Evolutionary conservation across 1,284 basidiomycete genomes (phyloP).

Genomic region (Caloboletus inedulis): DNA sequence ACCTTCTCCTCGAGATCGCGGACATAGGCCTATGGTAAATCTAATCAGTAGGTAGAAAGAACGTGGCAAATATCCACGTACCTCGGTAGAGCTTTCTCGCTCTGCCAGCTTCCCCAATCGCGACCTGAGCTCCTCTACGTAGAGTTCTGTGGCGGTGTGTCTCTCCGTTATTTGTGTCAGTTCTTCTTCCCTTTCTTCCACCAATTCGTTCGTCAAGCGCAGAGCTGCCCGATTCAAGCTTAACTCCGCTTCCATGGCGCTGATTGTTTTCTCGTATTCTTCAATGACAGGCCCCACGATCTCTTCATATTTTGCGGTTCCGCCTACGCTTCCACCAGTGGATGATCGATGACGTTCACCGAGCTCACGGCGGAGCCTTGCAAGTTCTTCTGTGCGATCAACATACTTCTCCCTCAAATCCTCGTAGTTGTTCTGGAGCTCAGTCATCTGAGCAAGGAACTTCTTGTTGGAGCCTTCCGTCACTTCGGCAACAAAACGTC

Average conservation of each 20-base stretch:
- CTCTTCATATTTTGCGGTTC: conserved; percentile 84
- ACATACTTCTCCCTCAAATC: conserved; percentile 80
- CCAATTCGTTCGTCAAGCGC: conserved; percentile 85
- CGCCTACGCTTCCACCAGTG: conserved; percentile 65
- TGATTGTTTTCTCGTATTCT: conserved; percentile 98
- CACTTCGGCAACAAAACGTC: conserved; percentile 31
- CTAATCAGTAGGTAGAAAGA: conserved; percentile 9
- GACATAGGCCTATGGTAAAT: conserved; percentile 70
- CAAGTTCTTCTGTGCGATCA: conserved; percentile 85
- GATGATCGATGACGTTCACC: conserved; percentile 64
- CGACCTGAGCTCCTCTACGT: conserved; percentile 80
- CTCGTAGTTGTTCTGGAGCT: conserved; percentile 80
- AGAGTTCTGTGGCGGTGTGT: conserved; percentile 77
- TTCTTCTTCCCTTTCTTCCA: conserved; percentile 86
- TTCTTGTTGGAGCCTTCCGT: conserved; percentile 65
- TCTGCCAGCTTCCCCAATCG: conserved; percentile 82
- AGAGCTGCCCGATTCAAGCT: conserved; percentile 87
- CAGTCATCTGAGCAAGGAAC: conserved; percentile 70
- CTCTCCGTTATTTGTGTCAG: conserved; percentile 63
- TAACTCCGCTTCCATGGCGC: conserved; percentile 91
- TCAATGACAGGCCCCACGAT: conserved; percentile 97
- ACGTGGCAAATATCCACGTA: conserved; percentile 32
- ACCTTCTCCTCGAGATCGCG: conserved; percentile 90
- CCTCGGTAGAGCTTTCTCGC: conserved; percentile 88
- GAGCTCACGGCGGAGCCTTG: conserved; percentile 69